Conservation (phyloP, 495 filamentous ascomycete genomes). For the Penicillium paxilli region DNA sequence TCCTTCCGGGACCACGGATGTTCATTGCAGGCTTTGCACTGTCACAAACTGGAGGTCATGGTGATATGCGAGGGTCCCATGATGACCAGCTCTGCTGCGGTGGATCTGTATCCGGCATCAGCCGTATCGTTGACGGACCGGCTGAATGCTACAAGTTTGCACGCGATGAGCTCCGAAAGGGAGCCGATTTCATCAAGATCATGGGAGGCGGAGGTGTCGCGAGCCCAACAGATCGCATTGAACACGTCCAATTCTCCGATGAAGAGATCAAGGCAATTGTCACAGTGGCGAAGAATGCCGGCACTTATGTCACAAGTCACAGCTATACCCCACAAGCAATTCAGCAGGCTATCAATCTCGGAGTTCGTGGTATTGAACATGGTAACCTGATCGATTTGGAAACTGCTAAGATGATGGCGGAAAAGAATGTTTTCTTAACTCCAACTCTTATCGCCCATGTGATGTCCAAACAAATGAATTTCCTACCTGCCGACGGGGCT, state of each 20-base stretch:
- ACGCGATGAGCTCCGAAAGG: constrained; percentile 49
- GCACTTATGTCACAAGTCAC: constrained; percentile 56
- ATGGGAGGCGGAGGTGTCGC: constrained; percentile 56
- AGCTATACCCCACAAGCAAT: constrained; percentile 53
- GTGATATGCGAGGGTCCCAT: constrained; percentile 39
- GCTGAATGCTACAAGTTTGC: constrained; percentile 47
- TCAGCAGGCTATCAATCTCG: constrained; percentile 52
- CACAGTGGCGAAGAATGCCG: constrained; percentile 41
- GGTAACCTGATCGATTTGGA: constrained; percentile 52
- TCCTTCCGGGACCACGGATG: constrained; percentile 47
- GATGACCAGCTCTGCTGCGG: constrained; percentile 41
- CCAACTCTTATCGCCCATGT: constrained; percentile 55
- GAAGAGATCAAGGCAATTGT: constrained; percentile 53
- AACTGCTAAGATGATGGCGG: constrained; percentile 48
- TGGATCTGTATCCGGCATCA: constrained; percentile 25
- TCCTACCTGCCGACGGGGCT: constrained; percentile 36
- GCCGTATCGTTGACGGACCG: constrained; percentile 48
- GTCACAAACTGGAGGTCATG: constrained; percentile 56
- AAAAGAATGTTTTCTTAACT: constrained; percentile 45
- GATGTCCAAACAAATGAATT: constrained; percentile 41
- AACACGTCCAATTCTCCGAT: constrained; percentile 51
- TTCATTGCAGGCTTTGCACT: constrained; percentile 44
- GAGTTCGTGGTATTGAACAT: constrained; percentile 56
- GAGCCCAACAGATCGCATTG: constrained; percentile 48
- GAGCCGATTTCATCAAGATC: constrained; percentile 59